phyloP scores from a whole-genome alignment of 352 stramenopile species.

The Pythium chondricola region DNA sequence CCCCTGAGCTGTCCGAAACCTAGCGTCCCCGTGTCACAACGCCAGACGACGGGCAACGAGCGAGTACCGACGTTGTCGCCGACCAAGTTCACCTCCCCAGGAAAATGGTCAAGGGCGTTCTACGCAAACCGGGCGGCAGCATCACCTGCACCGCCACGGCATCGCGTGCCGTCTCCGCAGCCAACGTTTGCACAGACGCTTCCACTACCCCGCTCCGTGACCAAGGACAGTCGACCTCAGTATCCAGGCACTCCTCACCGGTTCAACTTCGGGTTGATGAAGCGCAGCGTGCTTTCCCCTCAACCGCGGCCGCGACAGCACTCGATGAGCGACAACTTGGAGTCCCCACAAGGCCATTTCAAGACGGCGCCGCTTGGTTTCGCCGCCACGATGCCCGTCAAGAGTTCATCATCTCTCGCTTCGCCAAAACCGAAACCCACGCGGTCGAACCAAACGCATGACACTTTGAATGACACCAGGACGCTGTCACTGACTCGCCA shows the following conservation, averaged over 20 bases:
- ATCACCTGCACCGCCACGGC: too few species aligned
- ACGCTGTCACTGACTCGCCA: slow-evolving; percentile 22
- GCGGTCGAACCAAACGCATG: slow-evolving; percentile 26
- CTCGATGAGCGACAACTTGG: slow-evolving; percentile 1
- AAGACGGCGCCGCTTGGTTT: slow-evolving; percentile 1
- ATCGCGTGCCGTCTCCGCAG: not conserved
- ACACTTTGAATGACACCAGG: not conserved
- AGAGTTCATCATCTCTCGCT: not conserved
- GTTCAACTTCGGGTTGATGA: slow-evolving; percentile 18
- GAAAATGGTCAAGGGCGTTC: slow-evolving; percentile 18
- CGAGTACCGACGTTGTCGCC: not conserved
- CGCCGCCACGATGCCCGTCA: not conserved
- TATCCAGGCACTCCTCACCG: not conserved
- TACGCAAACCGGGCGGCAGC: slow-evolving; percentile 7
- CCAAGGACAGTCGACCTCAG: slow-evolving; percentile 2
- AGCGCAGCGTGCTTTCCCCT: not conserved
- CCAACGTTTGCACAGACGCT: slow-evolving; percentile 8
- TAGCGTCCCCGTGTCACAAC: not conserved
- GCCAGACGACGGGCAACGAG: not conserved
- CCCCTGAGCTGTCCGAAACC: slow-evolving; percentile 21
- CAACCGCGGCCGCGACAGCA: slow-evolving; percentile 4
- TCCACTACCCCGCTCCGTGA: slow-evolving; percentile 6
- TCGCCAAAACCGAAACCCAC: not conserved
- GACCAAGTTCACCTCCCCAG: not conserved
- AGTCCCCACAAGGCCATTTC: not conserved